A percentile compares a stretch with the other conserved stretches of the same genome.
Conservation (phyloP, 805 yeast genomes). For the Wickerhamomyces mucosus region DNA sequence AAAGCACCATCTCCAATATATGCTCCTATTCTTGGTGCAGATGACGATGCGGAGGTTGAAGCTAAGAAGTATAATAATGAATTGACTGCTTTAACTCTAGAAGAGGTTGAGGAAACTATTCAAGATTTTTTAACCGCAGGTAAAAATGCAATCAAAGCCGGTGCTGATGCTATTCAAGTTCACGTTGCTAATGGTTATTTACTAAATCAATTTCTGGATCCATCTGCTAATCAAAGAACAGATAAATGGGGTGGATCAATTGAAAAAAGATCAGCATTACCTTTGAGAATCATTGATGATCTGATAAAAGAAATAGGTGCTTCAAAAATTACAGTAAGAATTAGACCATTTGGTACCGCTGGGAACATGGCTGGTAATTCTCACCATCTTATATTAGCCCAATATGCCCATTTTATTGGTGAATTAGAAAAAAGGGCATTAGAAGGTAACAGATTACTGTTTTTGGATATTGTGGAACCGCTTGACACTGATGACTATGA, state of each 20-base stretch:
- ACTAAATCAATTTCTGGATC: conserved; percentile 44
- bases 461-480: conserved; percentile 36
- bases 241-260: conserved; percentile 48
- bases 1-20: conserved; percentile 23
- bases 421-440: conserved; percentile 31
- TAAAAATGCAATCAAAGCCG: conserved; percentile 23
- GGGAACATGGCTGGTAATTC: conserved; percentile 20
- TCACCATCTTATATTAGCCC: conserved; percentile 26
- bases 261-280: conserved; percentile 37
- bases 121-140: conserved; percentile 35
- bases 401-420: conserved; percentile 30
- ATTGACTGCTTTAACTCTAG: conserved; percentile 11
- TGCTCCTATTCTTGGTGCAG: too few relatives aligned
- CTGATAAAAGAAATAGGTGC: conserved; percentile 2
- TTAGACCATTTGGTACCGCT: conserved; percentile 28
- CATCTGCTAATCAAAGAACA: conserved; percentile 31
- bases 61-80: conserved; percentile 11
- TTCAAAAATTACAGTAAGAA: conserved; percentile 18
- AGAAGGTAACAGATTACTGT: conserved; percentile 30
- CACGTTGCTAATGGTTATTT: conserved; percentile 63
- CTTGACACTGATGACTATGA: conserved; percentile 12
- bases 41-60: too few relatives aligned
- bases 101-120: conserved; percentile 28
- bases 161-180: conserved; percentile 52
- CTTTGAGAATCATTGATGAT: conserved; percentile 26